phyloP scores from a whole-genome alignment of 306 rosid species.

The Quercus engelmannii region DNA sequence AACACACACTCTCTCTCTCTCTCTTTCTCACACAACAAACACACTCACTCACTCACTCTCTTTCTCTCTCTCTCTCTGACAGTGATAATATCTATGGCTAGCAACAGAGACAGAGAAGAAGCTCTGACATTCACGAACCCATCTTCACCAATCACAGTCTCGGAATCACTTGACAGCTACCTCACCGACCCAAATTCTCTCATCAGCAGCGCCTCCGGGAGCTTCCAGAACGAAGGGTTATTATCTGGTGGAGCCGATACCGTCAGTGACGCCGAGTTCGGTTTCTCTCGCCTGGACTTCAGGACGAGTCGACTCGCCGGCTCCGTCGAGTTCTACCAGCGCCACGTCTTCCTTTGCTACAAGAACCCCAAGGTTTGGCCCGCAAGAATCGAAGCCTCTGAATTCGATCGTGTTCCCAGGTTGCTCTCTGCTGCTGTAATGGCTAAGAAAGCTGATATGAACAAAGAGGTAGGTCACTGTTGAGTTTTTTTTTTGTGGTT shows the following conservation, averaged over 20 bases:
- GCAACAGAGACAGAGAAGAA: slow-evolving; percentile 64
- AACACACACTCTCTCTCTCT: not conserved
- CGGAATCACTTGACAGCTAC: slow-evolving; percentile 68
- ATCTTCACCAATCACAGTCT: slow-evolving; percentile 73
- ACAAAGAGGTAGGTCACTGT: slow-evolving; percentile 51
- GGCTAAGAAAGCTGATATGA: slow-evolving; percentile 67
- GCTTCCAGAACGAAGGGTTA: slow-evolving; percentile 80
- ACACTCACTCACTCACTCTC: not conserved
- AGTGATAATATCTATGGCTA: slow-evolving; percentile 31
- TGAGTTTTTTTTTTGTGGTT: too few relatives aligned
- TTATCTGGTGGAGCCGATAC: slow-evolving; percentile 22
- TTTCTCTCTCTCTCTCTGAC: not conserved
- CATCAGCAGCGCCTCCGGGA: slow-evolving; percentile 68
- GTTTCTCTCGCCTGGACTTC: slow-evolving; percentile 66
- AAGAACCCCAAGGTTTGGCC: slow-evolving; percentile 90
- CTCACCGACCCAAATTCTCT: slow-evolving; percentile 63
- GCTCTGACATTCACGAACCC: slow-evolving; percentile 57
- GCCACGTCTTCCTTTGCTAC: slow-evolving; percentile 85
- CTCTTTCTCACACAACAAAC: not conserved
- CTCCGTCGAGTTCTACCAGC: slow-evolving; percentile 68
- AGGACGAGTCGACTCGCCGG: slow-evolving; percentile 60
- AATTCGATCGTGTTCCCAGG: slow-evolving; percentile 93
- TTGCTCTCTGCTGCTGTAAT: slow-evolving; percentile 79
- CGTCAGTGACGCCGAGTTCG: slow-evolving; percentile 56
- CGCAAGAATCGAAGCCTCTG: slow-evolving; percentile 87